A percentile compares a stretch with the other conserved stretches of the same genome.
Evolutionary conservation across 2,329 filamentous ascomycete species (phyloP).

Genomic region (Talaromyces sp.): DNA sequence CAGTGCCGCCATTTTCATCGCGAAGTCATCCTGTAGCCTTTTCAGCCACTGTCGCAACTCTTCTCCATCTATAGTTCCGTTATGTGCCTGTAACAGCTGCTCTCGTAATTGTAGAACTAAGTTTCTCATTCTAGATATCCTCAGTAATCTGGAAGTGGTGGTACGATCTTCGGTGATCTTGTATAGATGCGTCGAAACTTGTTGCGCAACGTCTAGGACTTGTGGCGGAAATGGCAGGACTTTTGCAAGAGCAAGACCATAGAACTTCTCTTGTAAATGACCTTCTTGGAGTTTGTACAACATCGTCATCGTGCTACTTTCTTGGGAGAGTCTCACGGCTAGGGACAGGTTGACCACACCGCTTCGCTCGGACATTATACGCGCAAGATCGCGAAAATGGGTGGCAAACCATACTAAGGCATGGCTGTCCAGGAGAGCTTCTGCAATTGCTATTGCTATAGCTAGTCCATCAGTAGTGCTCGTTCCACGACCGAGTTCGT

Average conservation of each 20-base stretch:
- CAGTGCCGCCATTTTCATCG: conserved; percentile 65
- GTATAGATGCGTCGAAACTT: conserved; percentile 62
- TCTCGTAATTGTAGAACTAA: conserved; percentile 71
- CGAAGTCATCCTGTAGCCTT: conserved; percentile 71
- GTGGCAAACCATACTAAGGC: conserved; percentile 90
- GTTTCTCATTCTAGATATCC: conserved; percentile 63
- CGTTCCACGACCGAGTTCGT: conserved; percentile 88
- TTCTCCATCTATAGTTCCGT: conserved; percentile 63
- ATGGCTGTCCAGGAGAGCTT: conserved; percentile 75
- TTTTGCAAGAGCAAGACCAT: conserved; percentile 78
- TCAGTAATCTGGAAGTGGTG: conserved; percentile 56
- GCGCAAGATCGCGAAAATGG: conserved; percentile 80
- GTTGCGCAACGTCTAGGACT: conserved; percentile 66
- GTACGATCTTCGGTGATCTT: conserved; percentile 57
- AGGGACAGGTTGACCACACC: conserved; percentile 84
- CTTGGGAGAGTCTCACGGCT: conserved; percentile 60
- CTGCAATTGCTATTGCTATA: conserved; percentile 85
- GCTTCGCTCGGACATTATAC: conserved; percentile 67
- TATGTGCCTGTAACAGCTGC: conserved; percentile 64
- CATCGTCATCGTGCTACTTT: conserved; percentile 71
- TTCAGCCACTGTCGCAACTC: conserved; percentile 62
- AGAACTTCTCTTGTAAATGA: conserved; percentile 66
- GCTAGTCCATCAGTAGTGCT: conserved; percentile 83
- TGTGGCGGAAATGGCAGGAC: conserved; percentile 67
- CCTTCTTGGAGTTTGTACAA: conserved; percentile 78